phyloP scores from a whole-genome alignment of 495 filamentous ascomycete species.

The Evansstolkia leycettana region DNA sequence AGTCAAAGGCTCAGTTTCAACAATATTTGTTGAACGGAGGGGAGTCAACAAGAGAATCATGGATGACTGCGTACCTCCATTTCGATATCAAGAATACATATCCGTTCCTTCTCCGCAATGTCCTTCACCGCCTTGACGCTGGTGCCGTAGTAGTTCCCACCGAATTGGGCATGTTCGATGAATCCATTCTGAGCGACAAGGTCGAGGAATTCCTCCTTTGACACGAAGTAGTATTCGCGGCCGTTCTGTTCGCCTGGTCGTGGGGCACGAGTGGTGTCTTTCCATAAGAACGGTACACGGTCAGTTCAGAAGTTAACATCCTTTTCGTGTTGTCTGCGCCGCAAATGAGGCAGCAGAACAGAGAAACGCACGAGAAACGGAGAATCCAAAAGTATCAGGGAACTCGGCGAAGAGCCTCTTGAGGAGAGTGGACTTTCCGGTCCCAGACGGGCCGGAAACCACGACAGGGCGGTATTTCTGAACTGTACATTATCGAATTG shows the following conservation, averaged over 20 bases:
- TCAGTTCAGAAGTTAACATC: background rate
- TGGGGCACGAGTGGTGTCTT: conserved; percentile 68
- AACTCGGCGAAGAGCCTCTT: conserved; percentile 55
- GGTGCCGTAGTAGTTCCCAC: conserved; percentile 84
- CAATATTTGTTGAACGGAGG: no score
- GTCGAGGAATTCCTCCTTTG: conserved; percentile 53
- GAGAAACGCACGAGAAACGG: conserved; percentile 46
- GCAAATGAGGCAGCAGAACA: no score
- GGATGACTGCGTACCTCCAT: conserved; percentile 53
- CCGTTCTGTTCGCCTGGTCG: conserved; percentile 65
- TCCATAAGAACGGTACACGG: background rate
- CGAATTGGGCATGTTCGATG: conserved; percentile 80
- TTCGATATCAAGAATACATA: conserved; percentile 63
- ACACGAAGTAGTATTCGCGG: conserved; percentile 71
- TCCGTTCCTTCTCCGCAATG: conserved; percentile 44
- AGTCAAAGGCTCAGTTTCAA: no score
- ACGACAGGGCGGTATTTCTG: conserved; percentile 56
- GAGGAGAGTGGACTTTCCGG: conserved; percentile 82
- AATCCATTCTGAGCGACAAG: conserved; percentile 62
- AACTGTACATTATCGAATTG: conserved; percentile 5
- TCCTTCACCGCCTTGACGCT: conserved; percentile 63
- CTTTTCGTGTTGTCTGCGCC: background rate
- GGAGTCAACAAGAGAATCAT: background rate
- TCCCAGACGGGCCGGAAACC: conserved; percentile 74
- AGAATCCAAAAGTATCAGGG: conserved; percentile 69